Base-by-base conservation (phyloP, 1,139 yeast species). In the Lodderomyces parapsilosis region DNA sequence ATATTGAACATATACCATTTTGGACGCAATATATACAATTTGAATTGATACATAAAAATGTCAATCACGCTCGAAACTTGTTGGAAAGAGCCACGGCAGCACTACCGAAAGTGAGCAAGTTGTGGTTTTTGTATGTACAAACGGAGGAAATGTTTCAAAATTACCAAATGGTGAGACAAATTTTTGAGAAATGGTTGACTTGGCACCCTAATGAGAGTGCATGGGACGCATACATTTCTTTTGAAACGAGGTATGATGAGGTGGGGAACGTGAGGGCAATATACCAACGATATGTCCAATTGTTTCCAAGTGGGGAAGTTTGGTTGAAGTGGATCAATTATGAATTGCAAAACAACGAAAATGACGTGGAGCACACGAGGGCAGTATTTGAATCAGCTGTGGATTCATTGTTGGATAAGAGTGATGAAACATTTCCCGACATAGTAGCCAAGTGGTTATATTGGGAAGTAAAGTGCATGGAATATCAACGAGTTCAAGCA, bases 1-100 rank as follows among this genome's bases (percentile, higher is more conserved):
- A 88, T 56, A 72, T 80, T 2, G 79, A 84, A 49, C 78, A 79
- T 57, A 80, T 91, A 1, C 93, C 96, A 8, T 65, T 93, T 45
- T 93, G 99, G 98, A 75, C 85, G 11, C 76, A 87, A 31, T 93
- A 93, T 59, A 76, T 89, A 24, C 93, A 88, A 54, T 63, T 82
- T 38, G 99, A 93, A 62, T 66, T 91, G 42, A 76, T 83, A 48
- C 73, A 76, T 38, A 77, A 81, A 50, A 88, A 86, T 55, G 74
- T 89, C 43, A 89, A 89, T 57, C 97, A 91, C 65, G 98, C 98
- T 0, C 67, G 97, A 48, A 91, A 91, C 57, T 54, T 93, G 25
- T 67, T 93, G 35, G 93, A 89, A 44, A 66, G 98, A 32, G 96
- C 91, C 0, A 82, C 87, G 0, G 76, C 83, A 1, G 63, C 80